Base-by-base conservation (phyloP, 345 rosid genomes). In the Pugionium cornutum region DNA sequence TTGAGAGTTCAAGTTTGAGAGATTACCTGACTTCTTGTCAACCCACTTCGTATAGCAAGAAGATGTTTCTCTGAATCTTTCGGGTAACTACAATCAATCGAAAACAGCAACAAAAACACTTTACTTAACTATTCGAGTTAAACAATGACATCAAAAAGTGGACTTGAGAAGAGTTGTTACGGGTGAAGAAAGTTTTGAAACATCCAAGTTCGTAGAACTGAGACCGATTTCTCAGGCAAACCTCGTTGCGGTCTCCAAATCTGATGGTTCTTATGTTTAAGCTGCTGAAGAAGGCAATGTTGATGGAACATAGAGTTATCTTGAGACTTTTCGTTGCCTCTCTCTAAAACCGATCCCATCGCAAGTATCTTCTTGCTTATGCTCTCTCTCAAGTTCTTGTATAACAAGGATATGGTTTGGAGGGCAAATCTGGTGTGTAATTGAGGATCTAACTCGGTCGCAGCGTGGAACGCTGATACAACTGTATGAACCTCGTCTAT, bases 101-200 rank as follows among this genome's bases (percentile, higher is more conserved):
- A 1, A 1, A n/a, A 56, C 29, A 43, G 11, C 34, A 51, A 5
- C 39, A 2, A 40, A 40, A 2, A 7, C 10, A 8, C 44, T 36
- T 36, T 2, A n/a, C 41, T 37, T 40, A 40, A 18, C 18, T 18
- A 18, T 18, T 18, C 18, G 18, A 18, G 18, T 18, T 18, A 18
- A 18, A 40, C 5, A 2, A 2, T n/a, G 39, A n/a, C 46, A 34
- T 42, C 25, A 31, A 11, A 53, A 31, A 66, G 28, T 37, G 18
- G 18, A 11, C 18, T 59, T 43, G 1, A 9, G 5, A 63, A 7
- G n/a, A 42, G 34, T 57, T 59, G 83, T 85, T 69, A 94, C 99
- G 99, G 99, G 70, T 94, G 99, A 76, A 94, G 99, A 47, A 94
- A 94, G 83, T 94, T 90, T 55, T 94, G 90, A 76, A 94, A 94